phyloP scores from a whole-genome alignment of 768 basidiomycete genomes.

The Termitomyces sp. region DNA sequence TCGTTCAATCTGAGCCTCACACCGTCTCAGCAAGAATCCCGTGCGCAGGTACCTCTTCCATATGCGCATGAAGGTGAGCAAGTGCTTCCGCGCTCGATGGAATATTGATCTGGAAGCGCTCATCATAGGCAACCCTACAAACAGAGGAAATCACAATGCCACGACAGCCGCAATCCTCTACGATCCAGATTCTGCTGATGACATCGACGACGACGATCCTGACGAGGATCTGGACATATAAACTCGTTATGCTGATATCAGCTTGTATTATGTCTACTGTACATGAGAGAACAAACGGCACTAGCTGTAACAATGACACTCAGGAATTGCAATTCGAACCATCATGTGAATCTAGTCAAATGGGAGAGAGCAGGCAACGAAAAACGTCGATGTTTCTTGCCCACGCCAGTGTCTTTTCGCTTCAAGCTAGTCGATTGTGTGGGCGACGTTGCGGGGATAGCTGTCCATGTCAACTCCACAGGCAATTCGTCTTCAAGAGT shows the following conservation, averaged over 20 bases:
- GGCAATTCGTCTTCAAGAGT: background rate
- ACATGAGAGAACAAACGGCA: background rate
- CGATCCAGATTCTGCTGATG: constrained; percentile 91
- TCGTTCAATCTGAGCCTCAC: constrained; percentile 90
- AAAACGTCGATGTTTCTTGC: constrained; percentile 21
- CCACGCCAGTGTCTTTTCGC: background rate
- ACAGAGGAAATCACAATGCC: constrained; percentile 14
- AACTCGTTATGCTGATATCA: background rate
- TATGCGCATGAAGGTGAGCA: constrained; percentile 79
- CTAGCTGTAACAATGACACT: background rate
- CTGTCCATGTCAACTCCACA: background rate
- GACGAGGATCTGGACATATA: constrained; percentile 91
- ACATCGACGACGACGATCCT: constrained; percentile 94
- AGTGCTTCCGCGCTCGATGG: background rate
- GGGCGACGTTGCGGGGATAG: background rate
- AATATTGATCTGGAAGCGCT: background rate
- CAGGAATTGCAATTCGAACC: background rate
- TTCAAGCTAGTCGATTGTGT: background rate
- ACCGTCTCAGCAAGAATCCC: constrained; percentile 70
- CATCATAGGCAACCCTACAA: constrained; percentile 29
- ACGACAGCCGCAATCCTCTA: constrained; percentile 63
- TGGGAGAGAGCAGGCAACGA: constrained; percentile 28
- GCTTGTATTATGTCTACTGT: background rate
- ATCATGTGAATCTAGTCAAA: constrained; percentile 13
- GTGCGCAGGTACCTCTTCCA: constrained; percentile 82